Percentiles rank a stretch among this genome's conserved stretches.
These are phyloP conservation scores for Thermomyces lanuginosus DNA, from an alignment of 2,329 filamentous ascomycete genomes.

Conservation along the genomic window DNA sequence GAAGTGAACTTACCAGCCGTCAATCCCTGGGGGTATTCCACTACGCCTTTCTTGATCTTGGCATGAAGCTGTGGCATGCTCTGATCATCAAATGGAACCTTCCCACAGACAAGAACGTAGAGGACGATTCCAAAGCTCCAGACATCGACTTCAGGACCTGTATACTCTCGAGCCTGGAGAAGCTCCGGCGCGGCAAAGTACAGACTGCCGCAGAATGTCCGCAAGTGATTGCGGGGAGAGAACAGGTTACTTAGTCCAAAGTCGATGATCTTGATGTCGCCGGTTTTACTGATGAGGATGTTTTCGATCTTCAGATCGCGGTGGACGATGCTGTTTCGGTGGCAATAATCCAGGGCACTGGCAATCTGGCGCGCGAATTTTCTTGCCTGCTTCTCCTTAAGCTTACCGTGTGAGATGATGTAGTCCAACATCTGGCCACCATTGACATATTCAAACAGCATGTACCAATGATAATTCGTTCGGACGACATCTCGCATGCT, in stretches of 20 bases:
- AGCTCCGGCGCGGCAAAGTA: constrained; percentile 96
- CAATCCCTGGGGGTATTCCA: constrained; percentile 90
- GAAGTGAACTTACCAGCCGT: constrained; percentile 52
- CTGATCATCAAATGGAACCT: constrained; percentile 96
- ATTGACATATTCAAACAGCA: constrained; percentile 98
- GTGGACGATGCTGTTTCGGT: constrained; percentile 95
- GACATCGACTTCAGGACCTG: constrained; percentile 87
- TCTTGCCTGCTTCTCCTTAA: constrained; percentile 95
- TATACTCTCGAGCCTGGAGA: constrained; percentile 84
- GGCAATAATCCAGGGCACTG: constrained; percentile 90
- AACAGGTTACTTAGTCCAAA: constrained; percentile 96
- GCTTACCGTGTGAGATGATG: constrained; percentile 91
- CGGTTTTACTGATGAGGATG: constrained; percentile 96
- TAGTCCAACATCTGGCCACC: constrained; percentile 99
- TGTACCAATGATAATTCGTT: constrained; percentile 98
- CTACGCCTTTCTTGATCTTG: constrained; percentile 93
- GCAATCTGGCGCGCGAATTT: constrained; percentile 97
- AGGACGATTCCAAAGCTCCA: constrained; percentile 99
- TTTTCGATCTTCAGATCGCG: constrained; percentile 98
- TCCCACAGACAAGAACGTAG: constrained; percentile 91
- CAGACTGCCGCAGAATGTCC: constrained; percentile 93
- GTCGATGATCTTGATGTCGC: constrained; percentile 98
- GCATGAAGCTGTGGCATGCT: constrained; percentile 97
- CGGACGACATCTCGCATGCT: constrained; percentile 88
- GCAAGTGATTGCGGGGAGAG: constrained; percentile 65